Percentiles rank a stretch among this genome's conserved stretches.
phyloP scores from a whole-genome alignment of 2,329 filamentous ascomycete species.

The Sporothrix inflata region DNA sequence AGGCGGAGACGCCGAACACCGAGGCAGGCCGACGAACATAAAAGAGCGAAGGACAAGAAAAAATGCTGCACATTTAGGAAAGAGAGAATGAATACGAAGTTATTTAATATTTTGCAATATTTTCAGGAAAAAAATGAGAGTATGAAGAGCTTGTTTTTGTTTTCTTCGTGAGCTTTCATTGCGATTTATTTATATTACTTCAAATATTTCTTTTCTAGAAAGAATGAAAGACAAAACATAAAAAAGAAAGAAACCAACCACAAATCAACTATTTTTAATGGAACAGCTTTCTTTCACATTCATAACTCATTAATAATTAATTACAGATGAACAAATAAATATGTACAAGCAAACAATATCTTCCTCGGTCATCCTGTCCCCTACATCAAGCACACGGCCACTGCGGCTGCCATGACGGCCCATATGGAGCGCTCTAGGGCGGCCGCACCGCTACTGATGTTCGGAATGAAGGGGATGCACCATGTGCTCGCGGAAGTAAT shows the following conservation, averaged over 20 bases:
- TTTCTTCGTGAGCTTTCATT: too few relatives aligned
- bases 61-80: too few relatives aligned
- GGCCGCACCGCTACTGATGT: conserved; percentile 1
- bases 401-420: background rate
- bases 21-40: conserved; percentile 15
- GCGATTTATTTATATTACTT: too few relatives aligned
- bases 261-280: background rate
- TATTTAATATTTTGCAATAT: too few relatives aligned
- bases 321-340: background rate
- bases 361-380: too few relatives aligned
- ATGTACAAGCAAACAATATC: background rate
- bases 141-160: too few relatives aligned
- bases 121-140: too few relatives aligned
- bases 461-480: background rate
- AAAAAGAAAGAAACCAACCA: background rate
- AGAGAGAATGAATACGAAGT: too few relatives aligned
- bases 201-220: too few relatives aligned
- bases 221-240: too few relatives aligned
- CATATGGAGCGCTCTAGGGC: background rate
- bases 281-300: background rate
- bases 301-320: background rate
- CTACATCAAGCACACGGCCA: background rate
- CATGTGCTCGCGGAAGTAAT: conserved; percentile 4
- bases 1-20: conserved; percentile 24
- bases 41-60: background rate